Evolutionary conservation across 805 yeast genomes (phyloP), one percentile per base, ranked within the genome.

Genomic region (Zygosaccharomyces bailii): DNA sequence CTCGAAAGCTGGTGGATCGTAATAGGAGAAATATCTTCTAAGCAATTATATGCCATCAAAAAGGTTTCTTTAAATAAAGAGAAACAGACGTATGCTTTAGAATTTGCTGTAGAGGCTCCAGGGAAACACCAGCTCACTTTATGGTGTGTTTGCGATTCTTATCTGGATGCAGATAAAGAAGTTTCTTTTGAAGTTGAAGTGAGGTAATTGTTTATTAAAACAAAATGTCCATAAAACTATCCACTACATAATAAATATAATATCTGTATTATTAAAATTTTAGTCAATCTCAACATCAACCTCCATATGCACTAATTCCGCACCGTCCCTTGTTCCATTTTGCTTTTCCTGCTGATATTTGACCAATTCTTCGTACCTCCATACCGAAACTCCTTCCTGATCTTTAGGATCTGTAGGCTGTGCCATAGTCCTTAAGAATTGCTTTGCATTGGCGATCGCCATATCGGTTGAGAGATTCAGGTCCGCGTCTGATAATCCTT

Each of bases 381-480:
- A 91, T 11, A 93, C 96, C 6, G 96, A 84, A 2, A 90, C 84
- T 42, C 97, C 97, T 56, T 89, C 96, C 63, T 86, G 95, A 60
- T 91, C 97, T 50, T 84, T 81, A 1, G 86, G 84, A 60, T 89
- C 80, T 0, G 86, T 73, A 0, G 98, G 98, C 65, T 93, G 99
- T 0, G 99, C 98, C 78, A 90, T 79, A 1, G 89, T 83, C 55
- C 98, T 73, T 61, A 93, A 71, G 60, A 93, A 93, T 66, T 88
- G 90, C 64, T 87, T 90, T 1, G 98, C 96, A 45, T 85, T 82
- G 0, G 98, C 95, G 43, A 93, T 74, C 0, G 98, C 97, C 96
- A 93, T 91, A 68, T 93, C 99, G 0, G 97, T 93, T 0, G 97
- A 88, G 42, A 91, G 69, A 57, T 90, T 91, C 1, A 85, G 77